Base-by-base conservation (phyloP, 495 filamentous ascomycete genomes). In the Physcia stellaris region DNA sequence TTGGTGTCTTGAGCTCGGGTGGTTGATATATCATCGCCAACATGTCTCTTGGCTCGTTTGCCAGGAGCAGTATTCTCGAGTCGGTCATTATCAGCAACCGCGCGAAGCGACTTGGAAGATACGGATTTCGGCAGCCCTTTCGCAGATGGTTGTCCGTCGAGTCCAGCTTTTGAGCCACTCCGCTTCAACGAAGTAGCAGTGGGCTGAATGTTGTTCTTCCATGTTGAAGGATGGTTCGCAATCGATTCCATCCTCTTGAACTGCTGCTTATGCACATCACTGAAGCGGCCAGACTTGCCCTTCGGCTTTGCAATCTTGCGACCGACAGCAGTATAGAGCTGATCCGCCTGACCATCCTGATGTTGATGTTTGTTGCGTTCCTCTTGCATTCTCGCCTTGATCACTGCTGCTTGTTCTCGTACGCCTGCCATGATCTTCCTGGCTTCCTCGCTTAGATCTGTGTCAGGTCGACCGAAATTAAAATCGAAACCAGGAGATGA, bases 161-260 rank as follows among this genome's bases (percentile, higher is more conserved):
- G 66, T 39, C 73, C 67, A 7, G 79, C 79, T 57, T 85, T 86
- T 11, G 85, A 87, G 34, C 72, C 73, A 27, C 68, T 76, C 15
- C 81, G 73, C 61, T 88, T 86, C 46, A 86, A 53, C n/a, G 67
- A 69, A 35, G 66, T 66, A 21, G 47, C 53, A 18, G 62, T 64
- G 11, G 71, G 69, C 39, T 70, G 66, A 47, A 69, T 63, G 19
- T 73, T 66, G 13, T 74, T 71, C 24, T 87, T 70, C 65, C 83
- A 86, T 12, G 76, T 67, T 4, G 86, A 90, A 3, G 83, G 62
- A 60, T 95, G 86, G 39, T 75, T 76, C 17, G 72, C 83, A 56
- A 95, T 95, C 9, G 85, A 93, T 49, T 93, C 85, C 86, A 95
- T 93, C 67, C 90, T 95, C 59, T 80, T 84, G 63, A 95, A 95